Base-by-base conservation (phyloP, 371 early-diverging fungal species). In the Mortierella sp. region DNA sequence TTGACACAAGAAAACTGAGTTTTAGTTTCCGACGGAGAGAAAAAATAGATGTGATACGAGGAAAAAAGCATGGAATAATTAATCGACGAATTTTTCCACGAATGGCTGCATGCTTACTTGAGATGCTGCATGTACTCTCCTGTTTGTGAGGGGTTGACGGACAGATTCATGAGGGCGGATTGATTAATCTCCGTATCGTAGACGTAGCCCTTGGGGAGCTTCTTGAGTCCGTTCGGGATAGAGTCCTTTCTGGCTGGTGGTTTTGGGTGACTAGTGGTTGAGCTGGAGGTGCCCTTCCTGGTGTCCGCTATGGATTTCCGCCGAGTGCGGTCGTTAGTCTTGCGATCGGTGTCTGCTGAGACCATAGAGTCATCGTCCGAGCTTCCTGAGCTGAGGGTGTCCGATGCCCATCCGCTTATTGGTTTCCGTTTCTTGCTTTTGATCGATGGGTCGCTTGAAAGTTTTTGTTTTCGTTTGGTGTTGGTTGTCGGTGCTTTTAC, bases 111-210 rank as follows among this genome's bases (percentile, higher is more conserved):
- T 8, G 68, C 76, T 18, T 82, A 86, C 87, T 71, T 82, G 27
- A 80, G 74, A 56, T 77, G 83, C 41, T 82, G 77, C 76, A 82
- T 82, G 44, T 70, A 80, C 46, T 86, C 87, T 10, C 83, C 87
- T 4, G 82, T 80, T 63, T 82, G 87, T 29, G 68, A 41, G n/a
- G 85, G 82, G 18, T 85, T 71, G 71, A 85, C 71, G 27, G 82
- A 81, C 7, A 85, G 72, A 21, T 79, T 76, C 82, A 81, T 82
- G 24, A 85, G 75, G 2, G 85, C 75, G 14, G 85, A 73, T 58
- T 85, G 87, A 48, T 82, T 79, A 49, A 79, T 73, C 27, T 86
- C 87, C 0, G 82, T 82, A 49, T 86, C 87, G 55, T 86, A 82
- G 14, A 82, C 87, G 60, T 86, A 82, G 21, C 82, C 82, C 63